phyloP scores from a whole-genome alignment of 2,329 filamentous ascomycete species.

The Fusarium pseudocircinatum region DNA sequence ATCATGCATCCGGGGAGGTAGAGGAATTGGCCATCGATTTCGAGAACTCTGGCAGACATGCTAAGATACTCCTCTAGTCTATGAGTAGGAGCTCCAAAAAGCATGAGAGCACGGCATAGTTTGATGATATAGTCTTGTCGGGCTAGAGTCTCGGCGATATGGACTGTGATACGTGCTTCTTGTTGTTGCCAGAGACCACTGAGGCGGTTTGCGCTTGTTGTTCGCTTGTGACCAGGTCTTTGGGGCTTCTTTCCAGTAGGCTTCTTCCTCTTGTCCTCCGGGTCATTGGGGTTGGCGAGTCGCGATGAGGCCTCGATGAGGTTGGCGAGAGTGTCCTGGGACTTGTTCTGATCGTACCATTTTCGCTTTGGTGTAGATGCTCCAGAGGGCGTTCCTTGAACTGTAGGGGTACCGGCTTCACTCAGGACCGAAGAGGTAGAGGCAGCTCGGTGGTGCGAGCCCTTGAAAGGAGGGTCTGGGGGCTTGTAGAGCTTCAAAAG shows the following conservation, averaged over 20 bases:
- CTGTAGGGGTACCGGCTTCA: conserved; percentile 47
- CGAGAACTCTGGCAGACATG: conserved; percentile 84
- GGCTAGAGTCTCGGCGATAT: conserved; percentile 74
- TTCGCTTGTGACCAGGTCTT: conserved; percentile 49
- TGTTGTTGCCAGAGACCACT: conserved; percentile 54
- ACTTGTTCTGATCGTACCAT: conserved; percentile 60
- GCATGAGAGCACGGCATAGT: conserved; percentile 86
- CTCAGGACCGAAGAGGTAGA: conserved; percentile 43
- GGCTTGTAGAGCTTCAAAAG: conserved; percentile 59
- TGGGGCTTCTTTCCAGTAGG: conserved; percentile 45
- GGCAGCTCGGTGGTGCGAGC: conserved; percentile 37
- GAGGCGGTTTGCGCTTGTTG: conserved; percentile 50
- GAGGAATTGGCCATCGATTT: conserved; percentile 87
- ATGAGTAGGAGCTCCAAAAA: conserved; percentile 89
- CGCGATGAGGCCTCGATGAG: conserved; percentile 58
- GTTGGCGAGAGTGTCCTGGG: conserved; percentile 58
- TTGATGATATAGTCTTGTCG: conserved; percentile 85
- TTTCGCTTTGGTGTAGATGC: conserved; percentile 56
- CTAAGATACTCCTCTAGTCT: conserved; percentile 88
- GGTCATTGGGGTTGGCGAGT: conserved; percentile 50
- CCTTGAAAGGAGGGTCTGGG: conserved; percentile 40
- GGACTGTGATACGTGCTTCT: conserved; percentile 57
- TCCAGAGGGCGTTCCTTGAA: conserved; percentile 50
- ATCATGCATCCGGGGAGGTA: conserved; percentile 95
- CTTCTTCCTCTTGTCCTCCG: conserved; percentile 24